These are phyloP conservation scores for Gymnopilus dilepis DNA, from an alignment of 768 basidiomycete species.

Conservation along the genomic window DNA sequence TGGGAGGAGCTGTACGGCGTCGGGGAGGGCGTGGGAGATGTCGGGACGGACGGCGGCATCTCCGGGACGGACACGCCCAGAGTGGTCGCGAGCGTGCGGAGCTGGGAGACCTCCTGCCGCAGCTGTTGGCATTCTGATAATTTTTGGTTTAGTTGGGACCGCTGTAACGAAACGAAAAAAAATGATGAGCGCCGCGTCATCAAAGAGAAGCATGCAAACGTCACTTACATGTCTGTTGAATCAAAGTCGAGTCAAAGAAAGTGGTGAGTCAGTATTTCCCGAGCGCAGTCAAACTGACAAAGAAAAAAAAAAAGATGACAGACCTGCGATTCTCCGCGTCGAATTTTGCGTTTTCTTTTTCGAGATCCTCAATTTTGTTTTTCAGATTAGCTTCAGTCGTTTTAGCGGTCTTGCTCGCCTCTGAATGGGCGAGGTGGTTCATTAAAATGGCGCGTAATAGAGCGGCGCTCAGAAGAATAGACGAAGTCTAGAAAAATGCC, in stretches of 20 bases:
- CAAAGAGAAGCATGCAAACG: constrained; percentile 11
- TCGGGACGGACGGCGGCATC: constrained; percentile 39
- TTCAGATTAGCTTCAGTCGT: constrained; percentile 64
- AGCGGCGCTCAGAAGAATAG: constrained; percentile 76
- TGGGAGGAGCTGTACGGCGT: constrained; percentile 38
- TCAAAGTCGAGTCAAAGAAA: constrained; percentile 6
- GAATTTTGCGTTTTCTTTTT: constrained; percentile 59
- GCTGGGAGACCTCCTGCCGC: constrained; percentile 66
- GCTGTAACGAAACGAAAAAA: constrained; percentile 50
- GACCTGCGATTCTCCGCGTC: constrained; percentile 78
- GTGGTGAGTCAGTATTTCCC: constrained; percentile 13
- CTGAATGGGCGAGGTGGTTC: constrained; percentile 82
- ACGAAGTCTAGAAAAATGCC: constrained; percentile 53
- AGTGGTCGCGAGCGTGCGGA: constrained; percentile 52
- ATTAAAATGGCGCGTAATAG: constrained; percentile 83
- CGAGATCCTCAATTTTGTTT: constrained; percentile 68
- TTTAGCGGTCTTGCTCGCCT: constrained; percentile 73
- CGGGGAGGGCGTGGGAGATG: constrained; percentile 43
- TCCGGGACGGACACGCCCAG: constrained; percentile 39
- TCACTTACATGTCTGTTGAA: constrained; percentile 64
- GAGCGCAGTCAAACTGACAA: background rate
- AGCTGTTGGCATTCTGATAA: constrained; percentile 73
- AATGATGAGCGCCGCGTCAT: constrained; percentile 20
- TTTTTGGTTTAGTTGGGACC: constrained; percentile 66
- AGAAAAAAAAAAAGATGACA: constrained; percentile 35